Conservation (phyloP, 2,329 filamentous ascomycete species). For the Trichoderma sp. region DNA sequence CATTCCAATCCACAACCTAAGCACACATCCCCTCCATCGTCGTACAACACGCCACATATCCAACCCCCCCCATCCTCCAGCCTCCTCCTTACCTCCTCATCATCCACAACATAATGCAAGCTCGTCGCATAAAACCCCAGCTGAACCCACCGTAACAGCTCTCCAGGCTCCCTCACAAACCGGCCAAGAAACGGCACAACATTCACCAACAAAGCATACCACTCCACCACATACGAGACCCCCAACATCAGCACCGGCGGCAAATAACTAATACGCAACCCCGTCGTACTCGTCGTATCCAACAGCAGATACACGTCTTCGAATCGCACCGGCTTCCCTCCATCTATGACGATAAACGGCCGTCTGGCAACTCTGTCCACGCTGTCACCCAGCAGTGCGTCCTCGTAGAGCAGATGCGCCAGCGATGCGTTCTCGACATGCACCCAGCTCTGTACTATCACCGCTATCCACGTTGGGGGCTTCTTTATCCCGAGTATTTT, state of each 20-base stretch:
- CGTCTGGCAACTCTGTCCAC: constrained; percentile 40
- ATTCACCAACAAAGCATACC: constrained; percentile 22
- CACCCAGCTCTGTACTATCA: constrained; percentile 49
- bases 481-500: constrained; percentile 36
- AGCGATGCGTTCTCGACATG: constrained; percentile 51
- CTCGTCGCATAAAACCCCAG: constrained; percentile 38
- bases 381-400: constrained; percentile 43
- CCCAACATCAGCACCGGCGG: constrained; percentile 38
- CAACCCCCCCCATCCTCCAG: constrained; percentile 42
- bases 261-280: constrained; percentile 31
- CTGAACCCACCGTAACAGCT: constrained; percentile 39
- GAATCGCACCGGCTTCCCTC: constrained; percentile 42
- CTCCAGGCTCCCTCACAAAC: constrained; percentile 32
- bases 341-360: constrained; percentile 50
- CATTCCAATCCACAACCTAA: constrained; percentile 42
- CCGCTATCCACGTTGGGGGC: constrained; percentile 42
- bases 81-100: constrained; percentile 35
- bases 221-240: constrained; percentile 32
- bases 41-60: constrained; percentile 37
- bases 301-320: constrained; percentile 40
- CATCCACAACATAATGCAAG: constrained; percentile 37
- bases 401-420: constrained; percentile 52
- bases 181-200: constrained; percentile 25
- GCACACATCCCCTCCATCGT: constrained; percentile 42
- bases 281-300: constrained; percentile 27